phyloP scores from a whole-genome alignment of 1,284 basidiomycete species.

The Athelia sp. region DNA sequence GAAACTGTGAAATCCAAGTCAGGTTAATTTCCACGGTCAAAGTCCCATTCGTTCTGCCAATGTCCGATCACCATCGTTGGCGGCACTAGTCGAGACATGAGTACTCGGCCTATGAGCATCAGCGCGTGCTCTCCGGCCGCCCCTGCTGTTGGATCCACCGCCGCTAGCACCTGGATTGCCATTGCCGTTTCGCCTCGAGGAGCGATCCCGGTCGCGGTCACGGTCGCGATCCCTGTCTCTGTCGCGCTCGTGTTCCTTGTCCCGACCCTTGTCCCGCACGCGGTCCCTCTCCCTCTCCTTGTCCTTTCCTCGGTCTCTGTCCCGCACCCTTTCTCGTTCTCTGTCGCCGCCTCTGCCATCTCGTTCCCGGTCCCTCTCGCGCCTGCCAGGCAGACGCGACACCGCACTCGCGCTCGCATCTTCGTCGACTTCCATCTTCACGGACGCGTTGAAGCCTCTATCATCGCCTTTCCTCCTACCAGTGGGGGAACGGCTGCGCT shows the following conservation, averaged over 20 bases:
- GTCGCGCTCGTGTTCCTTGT: constrained; percentile 17
- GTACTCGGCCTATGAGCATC: constrained; percentile 12
- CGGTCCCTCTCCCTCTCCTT: not conserved
- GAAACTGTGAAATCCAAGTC: not conserved
- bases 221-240: constrained; percentile 25
- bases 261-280: not conserved
- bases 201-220: constrained; percentile 19
- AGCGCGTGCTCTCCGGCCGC: not conserved
- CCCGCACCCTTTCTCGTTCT: constrained; percentile 19
- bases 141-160: constrained; percentile 20
- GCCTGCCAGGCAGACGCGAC: constrained; percentile 27
- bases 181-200: constrained; percentile 27
- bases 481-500: not conserved
- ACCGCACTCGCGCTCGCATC: constrained; percentile 35
- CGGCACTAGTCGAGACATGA: not conserved
- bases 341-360: constrained; percentile 25
- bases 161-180: constrained; percentile 17
- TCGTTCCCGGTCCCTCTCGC: constrained; percentile 31
- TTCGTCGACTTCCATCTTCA: constrained; percentile 59
- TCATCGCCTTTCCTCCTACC: constrained; percentile 19
- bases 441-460: constrained; percentile 20
- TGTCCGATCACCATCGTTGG: constrained; percentile 57
- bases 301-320: constrained; percentile 4
- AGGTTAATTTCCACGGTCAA: constrained; percentile 23
- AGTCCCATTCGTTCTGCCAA: constrained; percentile 76